Conservation (phyloP, 108 stramenopile genomes). For the Cyclotella baltica region DNA sequence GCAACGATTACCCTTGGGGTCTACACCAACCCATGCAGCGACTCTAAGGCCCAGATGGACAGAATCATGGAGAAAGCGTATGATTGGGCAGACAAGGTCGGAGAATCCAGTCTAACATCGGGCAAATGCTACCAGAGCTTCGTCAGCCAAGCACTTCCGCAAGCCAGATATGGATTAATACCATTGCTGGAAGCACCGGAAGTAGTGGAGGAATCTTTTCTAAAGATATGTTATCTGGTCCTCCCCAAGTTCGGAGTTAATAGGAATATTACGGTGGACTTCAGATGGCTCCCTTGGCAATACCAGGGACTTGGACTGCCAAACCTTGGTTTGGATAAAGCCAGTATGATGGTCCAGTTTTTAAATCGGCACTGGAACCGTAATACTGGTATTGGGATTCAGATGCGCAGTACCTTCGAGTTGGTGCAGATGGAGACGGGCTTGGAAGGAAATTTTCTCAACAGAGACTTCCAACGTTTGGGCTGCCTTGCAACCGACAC, state of each 20-base stretch:
- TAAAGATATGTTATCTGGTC: neutral
- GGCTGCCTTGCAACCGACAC: neutral
- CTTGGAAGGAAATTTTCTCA: constrained; percentile 5
- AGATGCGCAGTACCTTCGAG: neutral
- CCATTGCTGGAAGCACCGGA: neutral
- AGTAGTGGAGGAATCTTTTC: neutral
- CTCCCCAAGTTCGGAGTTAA: constrained; percentile 5
- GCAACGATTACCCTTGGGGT: neutral
- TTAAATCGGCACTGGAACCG: constrained; percentile 11
- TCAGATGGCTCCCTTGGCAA: neutral
- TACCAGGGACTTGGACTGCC: constrained; percentile 18
- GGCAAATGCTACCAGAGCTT: neutral
- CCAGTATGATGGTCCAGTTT: neutral
- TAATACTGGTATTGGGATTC: neutral
- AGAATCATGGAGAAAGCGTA: neutral
- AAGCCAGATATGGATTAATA: constrained; percentile 3
- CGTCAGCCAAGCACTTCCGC: neutral
- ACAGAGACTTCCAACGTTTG: neutral
- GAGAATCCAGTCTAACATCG: neutral
- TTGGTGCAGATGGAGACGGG: constrained; percentile 10
- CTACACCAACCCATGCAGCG: neutral
- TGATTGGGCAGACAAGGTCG: neutral
- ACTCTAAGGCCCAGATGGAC: neutral
- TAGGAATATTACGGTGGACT: constrained; percentile 1
- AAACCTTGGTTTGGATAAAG: neutral